Evolutionary conservation across 176 grass and related monocot genomes (phyloP), one percentile per base, ranked within the genome.

Genomic region (Rhipidocladum racemiflorum): DNA sequence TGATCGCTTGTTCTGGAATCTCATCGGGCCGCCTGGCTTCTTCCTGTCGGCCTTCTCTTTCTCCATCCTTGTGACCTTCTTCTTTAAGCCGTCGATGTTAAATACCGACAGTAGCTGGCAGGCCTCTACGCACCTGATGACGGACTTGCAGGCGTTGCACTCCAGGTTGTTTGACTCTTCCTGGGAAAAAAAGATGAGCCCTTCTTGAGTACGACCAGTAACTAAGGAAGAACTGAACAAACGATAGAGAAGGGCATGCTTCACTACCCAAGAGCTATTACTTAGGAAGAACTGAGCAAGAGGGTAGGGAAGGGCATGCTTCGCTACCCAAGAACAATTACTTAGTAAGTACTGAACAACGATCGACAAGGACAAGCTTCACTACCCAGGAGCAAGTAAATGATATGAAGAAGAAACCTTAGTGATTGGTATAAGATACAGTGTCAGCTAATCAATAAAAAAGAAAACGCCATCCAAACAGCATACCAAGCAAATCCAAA

Each of bases 91-190:
- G 1, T 86, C 80, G 10, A 71, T 68, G 56, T 25, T 93, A 73
- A 94, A 97, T 9, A 76, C 88, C 0, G 91, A 90, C 40, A 84
- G 65, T 10, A 97, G 82, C 17, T 91, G 86, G 83, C 94, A 97
- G 17, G 57, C 64, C 74, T 94, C 85, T 0, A 91, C 89, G 32
- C 94, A 97, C 76, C 79, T 91, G 80, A 97, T 91, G 45, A 97
- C 57, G 14, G 91, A 85, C 82, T 76, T 97, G 70, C 85, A 85
- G 62, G 71, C 91, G 45, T 77, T 88, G 67, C 76, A 82, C 83
- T 97, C 91, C 44, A 85, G 16, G 67, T 35, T 86, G 49, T 53
- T 91, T 44, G 94, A 53, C 2, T 89, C 91, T 75, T 91, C 84
- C 91, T 94, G 82, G 1, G n/a, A n/a, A 46, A 78, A 60, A 82